Percentiles rank a stretch among this genome's conserved stretches.
These are phyloP conservation scores for Ceratocystis albifundus DNA, from an alignment of 2,329 filamentous ascomycete species.

Conservation along the genomic window DNA sequence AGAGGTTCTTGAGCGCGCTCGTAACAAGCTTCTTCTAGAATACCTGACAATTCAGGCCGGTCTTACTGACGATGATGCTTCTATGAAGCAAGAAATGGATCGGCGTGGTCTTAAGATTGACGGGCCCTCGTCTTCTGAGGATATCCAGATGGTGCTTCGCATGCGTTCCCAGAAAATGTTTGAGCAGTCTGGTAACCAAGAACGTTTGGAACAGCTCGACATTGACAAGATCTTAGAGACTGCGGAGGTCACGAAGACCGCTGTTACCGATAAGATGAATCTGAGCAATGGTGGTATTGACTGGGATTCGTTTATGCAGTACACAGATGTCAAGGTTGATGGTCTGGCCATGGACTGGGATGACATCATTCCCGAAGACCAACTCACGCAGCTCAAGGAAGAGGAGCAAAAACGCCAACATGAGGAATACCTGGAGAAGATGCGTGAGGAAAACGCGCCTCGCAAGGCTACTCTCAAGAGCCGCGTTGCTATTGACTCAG, in stretches of 20 bases:
- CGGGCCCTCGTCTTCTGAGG: slow-evolving; percentile 81
- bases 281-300: slow-evolving; percentile 77
- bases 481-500: slow-evolving; percentile 45
- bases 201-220: slow-evolving; percentile 90
- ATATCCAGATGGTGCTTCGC: slow-evolving; percentile 93
- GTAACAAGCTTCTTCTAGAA: slow-evolving; percentile 94
- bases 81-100: slow-evolving; percentile 60
- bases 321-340: slow-evolving; percentile 94
- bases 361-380: slow-evolving; percentile 90
- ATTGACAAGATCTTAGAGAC: slow-evolving; percentile 96
- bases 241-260: slow-evolving; percentile 92
- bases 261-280: slow-evolving; percentile 81
- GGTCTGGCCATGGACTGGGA: slow-evolving; percentile 77
- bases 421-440: slow-evolving; percentile 67
- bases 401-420: slow-evolving; percentile 78
- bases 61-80: slow-evolving; percentile 88
- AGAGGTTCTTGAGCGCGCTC: slow-evolving; percentile 87
- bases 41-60: slow-evolving; percentile 96
- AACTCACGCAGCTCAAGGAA: slow-evolving; percentile 77
- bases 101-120: slow-evolving; percentile 63
- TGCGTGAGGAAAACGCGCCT: slow-evolving; percentile 76
- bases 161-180: slow-evolving; percentile 99
- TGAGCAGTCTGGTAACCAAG: slow-evolving; percentile 91
- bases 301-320: slow-evolving; percentile 92
- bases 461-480: slow-evolving; percentile 57